Conservation (phyloP, 768 basidiomycete species). For the Neoboletus magnificus region DNA sequence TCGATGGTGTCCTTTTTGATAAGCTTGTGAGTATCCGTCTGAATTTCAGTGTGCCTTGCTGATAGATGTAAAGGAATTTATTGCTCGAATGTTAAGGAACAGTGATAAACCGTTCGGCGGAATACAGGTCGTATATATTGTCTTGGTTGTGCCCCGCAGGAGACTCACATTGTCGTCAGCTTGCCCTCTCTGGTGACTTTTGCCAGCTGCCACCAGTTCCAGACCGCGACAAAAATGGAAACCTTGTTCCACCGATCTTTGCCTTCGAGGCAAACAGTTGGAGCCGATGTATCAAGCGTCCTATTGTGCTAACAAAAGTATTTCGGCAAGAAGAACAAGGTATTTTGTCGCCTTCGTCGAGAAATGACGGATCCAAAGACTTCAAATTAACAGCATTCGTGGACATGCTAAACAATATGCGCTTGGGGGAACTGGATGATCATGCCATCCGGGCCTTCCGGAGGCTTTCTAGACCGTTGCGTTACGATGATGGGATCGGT, state of each 20-base stretch:
- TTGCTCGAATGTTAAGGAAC: slow-evolving; percentile 58
- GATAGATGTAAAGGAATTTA: slow-evolving; percentile 44
- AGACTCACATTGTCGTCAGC: slow-evolving; percentile 37
- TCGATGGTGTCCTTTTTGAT: slow-evolving; percentile 77
- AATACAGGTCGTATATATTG: slow-evolving; percentile 60
- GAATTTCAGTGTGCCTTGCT: slow-evolving; percentile 36
- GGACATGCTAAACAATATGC: slow-evolving; percentile 85
- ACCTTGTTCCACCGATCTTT: slow-evolving; percentile 53
- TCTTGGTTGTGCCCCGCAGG: background rate
- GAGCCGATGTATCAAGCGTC: slow-evolving; percentile 56
- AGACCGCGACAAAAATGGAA: slow-evolving; percentile 44
- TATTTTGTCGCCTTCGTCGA: slow-evolving; percentile 22
- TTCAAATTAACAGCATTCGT: slow-evolving; percentile 51
- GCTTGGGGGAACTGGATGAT: slow-evolving; percentile 60
- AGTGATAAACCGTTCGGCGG: slow-evolving; percentile 71
- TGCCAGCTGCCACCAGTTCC: slow-evolving; percentile 87
- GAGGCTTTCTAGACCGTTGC: slow-evolving; percentile 51
- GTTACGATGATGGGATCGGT: slow-evolving; percentile 68
- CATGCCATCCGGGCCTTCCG: slow-evolving; percentile 48
- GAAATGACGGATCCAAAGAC: background rate
- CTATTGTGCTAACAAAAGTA: slow-evolving; percentile 63
- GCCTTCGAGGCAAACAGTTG: slow-evolving; percentile 82
- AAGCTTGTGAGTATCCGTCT: slow-evolving; percentile 53
- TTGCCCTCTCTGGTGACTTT: slow-evolving; percentile 85
- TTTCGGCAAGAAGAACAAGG: slow-evolving; percentile 87